Percentiles rank a stretch among this genome's conserved stretches.
Conservation (phyloP, 345 rosid genomes). For the Hirschfeldia incana region DNA sequence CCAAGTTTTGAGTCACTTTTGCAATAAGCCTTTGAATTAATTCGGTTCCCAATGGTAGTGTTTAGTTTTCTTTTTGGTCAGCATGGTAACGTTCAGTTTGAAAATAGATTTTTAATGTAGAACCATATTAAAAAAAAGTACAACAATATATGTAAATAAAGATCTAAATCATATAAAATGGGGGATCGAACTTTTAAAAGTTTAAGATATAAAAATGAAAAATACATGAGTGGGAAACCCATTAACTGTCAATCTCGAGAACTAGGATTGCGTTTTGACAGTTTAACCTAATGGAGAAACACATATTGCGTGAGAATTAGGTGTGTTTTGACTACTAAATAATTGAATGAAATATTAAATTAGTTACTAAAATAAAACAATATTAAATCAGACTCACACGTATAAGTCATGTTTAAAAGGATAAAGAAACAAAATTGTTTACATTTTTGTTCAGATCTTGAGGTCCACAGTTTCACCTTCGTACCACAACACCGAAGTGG, state of each 20-base stretch:
- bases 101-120: neutral
- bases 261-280: neutral
- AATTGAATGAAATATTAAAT: neutral
- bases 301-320: neutral
- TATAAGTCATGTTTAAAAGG: neutral
- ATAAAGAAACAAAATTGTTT: constrained; percentile 11
- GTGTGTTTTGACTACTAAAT: neutral
- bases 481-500: constrained; percentile 39
- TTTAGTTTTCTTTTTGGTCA: neutral
- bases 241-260: neutral
- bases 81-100: neutral
- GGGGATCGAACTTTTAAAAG: neutral
- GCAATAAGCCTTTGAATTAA: neutral
- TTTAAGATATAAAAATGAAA: neutral
- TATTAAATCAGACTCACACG: neutral
- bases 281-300: neutral
- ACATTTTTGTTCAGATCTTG: constrained; percentile 23
- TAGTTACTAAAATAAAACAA: neutral
- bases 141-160: neutral
- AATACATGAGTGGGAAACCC: neutral
- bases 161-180: neutral
- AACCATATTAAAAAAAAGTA: neutral
- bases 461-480: constrained; percentile 42
- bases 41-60: neutral
- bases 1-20: too few relatives aligned